Evolutionary conservation across 139 green algal species (phyloP), one percentile per base, ranked within the genome.

Genomic region (Marvania coccoides): DNA sequence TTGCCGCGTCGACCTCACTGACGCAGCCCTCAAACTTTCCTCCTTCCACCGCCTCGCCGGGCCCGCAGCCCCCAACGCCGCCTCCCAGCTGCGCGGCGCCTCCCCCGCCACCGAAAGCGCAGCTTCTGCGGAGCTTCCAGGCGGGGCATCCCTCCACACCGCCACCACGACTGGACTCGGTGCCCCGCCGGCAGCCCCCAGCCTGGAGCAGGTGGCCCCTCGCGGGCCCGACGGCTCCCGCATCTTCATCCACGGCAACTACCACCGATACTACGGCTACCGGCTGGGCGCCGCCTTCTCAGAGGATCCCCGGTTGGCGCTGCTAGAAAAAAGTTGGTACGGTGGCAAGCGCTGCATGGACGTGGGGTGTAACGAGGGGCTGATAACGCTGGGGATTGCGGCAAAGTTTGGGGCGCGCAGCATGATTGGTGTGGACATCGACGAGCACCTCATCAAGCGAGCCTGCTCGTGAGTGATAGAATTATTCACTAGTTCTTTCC

Each of bases 321-420:
- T 85, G 29, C 56, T 93, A 48, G 61, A 80, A 46, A 47, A 47
- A 2, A 47, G 62, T 3, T 97, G 89, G 88, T 95, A 96, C 55
- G 37, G 65, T 5, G 75, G 80, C 24, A 74, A 75, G 45, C 69
- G 74, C 10, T 80, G 87, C 65, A 48, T 95, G 47, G 91, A 97
- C 71, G 76, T 97, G 14, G 91, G 91, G 36, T 97, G 91, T 87
- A 96, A 97, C 67, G 90, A 91, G 66, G 91, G 91, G 23, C 47
- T 91, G n/a, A 61, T 97, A 12, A 95, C 88, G 4, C 73, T 96
- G 46, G 80, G 79, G 4, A 47, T 96, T 19, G 90, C 80, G 5
- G 51, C 63, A 2, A 58, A 57, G 3, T 91, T 86, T 61, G 62
- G 68, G 38, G 63, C 69, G 2, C 61, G 54, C 7, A 77, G 64